Conservation (phyloP, 805 yeast genomes). For the Nakazawaea sp. region DNA sequence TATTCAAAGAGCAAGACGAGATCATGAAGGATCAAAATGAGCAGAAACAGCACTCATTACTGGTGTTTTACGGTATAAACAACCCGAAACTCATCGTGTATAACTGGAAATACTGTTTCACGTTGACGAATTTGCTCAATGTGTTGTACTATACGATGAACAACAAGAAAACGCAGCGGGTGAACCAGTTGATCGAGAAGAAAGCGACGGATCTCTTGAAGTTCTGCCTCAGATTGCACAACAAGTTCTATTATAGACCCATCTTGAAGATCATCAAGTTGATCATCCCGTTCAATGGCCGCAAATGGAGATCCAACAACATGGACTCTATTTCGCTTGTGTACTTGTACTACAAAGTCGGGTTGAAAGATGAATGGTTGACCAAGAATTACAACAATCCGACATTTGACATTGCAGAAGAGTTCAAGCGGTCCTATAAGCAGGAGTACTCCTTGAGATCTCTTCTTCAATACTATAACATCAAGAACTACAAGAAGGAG, state of each 20-base stretch:
- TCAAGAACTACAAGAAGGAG: constrained; percentile 43
- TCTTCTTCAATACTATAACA: constrained; percentile 68
- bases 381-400: constrained; percentile 73
- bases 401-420: constrained; percentile 70
- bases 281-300: constrained; percentile 83
- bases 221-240: constrained; percentile 52
- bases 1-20: constrained; percentile 26
- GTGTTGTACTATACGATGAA: constrained; percentile 48
- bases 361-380: constrained; percentile 81
- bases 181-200: constrained; percentile 52
- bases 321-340: constrained; percentile 92
- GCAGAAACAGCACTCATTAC: constrained; percentile 12
- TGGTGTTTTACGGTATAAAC: constrained; percentile 10
- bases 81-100: constrained; percentile 14
- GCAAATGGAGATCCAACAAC: constrained; percentile 88
- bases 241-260: constrained; percentile 56
- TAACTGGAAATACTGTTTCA: constrained; percentile 36
- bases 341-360: constrained; percentile 65
- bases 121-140: constrained; percentile 44
- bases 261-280: constrained; percentile 69
- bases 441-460: constrained; percentile 84
- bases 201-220: constrained; percentile 60
- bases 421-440: constrained; percentile 69
- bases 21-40: constrained; percentile 22
- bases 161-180: constrained; percentile 67